Percentiles rank a stretch among this genome's conserved stretches.
These are phyloP conservation scores for Ochetophila trinervis DNA, from an alignment of 306 rosid species.

Conservation along the genomic window DNA sequence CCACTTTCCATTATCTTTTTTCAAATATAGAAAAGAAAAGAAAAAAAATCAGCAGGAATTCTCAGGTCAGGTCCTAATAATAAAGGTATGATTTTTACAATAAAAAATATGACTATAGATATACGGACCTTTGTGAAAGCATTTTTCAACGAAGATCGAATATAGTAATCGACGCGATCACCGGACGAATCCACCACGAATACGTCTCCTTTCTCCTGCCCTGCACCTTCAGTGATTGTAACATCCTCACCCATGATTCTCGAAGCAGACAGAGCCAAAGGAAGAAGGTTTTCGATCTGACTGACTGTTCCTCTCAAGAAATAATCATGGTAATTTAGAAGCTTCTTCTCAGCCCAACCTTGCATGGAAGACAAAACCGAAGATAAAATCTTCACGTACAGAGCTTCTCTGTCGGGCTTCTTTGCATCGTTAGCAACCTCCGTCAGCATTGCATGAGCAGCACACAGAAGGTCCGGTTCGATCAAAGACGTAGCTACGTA, in stretches of 20 bases:
- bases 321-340: slow-evolving; percentile 68
- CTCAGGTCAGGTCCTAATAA: too few relatives aligned
- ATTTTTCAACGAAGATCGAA: slow-evolving; percentile 53
- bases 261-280: slow-evolving; percentile 60
- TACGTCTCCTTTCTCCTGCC: slow-evolving; percentile 42
- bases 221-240: slow-evolving; percentile 42
- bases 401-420: slow-evolving; percentile 53
- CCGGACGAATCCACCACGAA: slow-evolving; percentile 61
- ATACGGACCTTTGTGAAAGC: slow-evolving; percentile 66
- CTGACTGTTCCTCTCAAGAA: slow-evolving; percentile 58
- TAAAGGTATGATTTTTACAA: too few relatives aligned
- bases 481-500: slow-evolving; percentile 66
- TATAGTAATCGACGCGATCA: slow-evolving; percentile 61
- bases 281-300: slow-evolving; percentile 74
- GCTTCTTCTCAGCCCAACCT: slow-evolving; percentile 74
- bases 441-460: slow-evolving; percentile 65
- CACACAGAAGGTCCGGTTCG: slow-evolving; percentile 74
- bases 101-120: too few relatives aligned
- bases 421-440: slow-evolving; percentile 80
- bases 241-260: slow-evolving; percentile 79
- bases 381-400: slow-evolving; percentile 56
- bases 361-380: slow-evolving; percentile 64
- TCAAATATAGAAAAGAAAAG: background rate
- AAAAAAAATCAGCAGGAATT: background rate
- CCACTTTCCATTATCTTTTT: slow-evolving; percentile 50